Evolutionary conservation across 768 basidiomycete genomes (phyloP).

Genomic region (Lyophyllum atratum): DNA sequence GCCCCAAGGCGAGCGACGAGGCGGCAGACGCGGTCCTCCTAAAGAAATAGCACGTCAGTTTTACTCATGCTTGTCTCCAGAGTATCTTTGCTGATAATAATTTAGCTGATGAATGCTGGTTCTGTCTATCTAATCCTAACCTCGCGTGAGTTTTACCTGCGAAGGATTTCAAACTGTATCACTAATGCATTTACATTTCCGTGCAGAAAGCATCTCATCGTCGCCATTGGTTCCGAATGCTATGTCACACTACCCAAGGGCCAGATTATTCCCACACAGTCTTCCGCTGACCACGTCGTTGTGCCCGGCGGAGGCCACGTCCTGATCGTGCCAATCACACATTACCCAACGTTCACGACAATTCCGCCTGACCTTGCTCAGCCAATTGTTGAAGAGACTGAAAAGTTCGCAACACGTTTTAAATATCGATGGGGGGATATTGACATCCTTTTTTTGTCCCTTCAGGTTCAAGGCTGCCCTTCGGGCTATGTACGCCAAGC

Average conservation of each 20-base stretch:
- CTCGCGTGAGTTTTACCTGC: slow-evolving; percentile 61
- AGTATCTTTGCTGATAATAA: slow-evolving; percentile 3
- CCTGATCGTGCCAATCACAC: slow-evolving; percentile 90
- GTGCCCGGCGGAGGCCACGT: slow-evolving; percentile 98
- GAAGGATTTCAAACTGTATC: background rate
- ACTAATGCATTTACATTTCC: slow-evolving; percentile 13
- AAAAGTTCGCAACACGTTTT: slow-evolving; percentile 48
- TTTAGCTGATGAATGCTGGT: slow-evolving; percentile 94
- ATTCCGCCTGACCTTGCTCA: slow-evolving; percentile 77
- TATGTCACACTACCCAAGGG: slow-evolving; percentile 98
- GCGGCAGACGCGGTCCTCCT: slow-evolving; percentile 53
- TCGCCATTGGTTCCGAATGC: slow-evolving; percentile 90
- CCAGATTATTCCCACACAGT: slow-evolving; percentile 84
- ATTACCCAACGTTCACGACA: slow-evolving; percentile 85
- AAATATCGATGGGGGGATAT: background rate
- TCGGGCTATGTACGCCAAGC: slow-evolving; percentile 67
- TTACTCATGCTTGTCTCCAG: background rate
- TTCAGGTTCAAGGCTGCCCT: slow-evolving; percentile 80
- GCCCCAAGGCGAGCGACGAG: slow-evolving; percentile 36
- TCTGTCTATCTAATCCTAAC: slow-evolving; percentile 93
- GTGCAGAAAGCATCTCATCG: slow-evolving; percentile 91
- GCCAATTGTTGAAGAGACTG: slow-evolving; percentile 80
- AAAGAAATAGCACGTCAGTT: slow-evolving; percentile 82
- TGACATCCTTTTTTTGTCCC: slow-evolving; percentile 1
- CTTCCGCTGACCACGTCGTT: slow-evolving; percentile 42